Evolutionary conservation across 192 early-diverging fungal species (phyloP), one percentile per base, ranked within the genome.

Genomic region (Cetraspora pellucida): DNA sequence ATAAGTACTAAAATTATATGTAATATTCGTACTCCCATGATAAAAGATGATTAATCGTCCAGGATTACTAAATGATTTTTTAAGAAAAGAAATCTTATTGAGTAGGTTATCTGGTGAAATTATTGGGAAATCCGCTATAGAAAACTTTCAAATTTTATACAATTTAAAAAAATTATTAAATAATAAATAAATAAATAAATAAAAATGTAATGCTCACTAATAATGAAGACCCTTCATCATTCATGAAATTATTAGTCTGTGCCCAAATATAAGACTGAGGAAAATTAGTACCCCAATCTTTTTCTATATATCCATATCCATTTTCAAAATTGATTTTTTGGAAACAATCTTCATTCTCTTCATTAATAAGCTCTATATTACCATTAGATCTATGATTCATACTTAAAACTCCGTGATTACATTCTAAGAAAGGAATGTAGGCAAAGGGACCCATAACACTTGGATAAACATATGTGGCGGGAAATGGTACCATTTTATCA

Each of bases 221-320:
- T 57, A 83, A 46, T 17, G 79, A 77, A 14, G 80, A 81, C 10
- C 85, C 27, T 25, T 30, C 17, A 6, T 61, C 59, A 13, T 64
- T 81, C 6, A 65, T 50, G 74, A 86, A 86, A 23, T 57, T 72
- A 68, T 86, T 81, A 27, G 85, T 72, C 49, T 87, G 85, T 9
- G 79, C 55, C 85, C 85, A 86, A 17, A 87, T 83, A 84, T 84
- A 87, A 8, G 67, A 81, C n/a, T 87, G 74, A 7, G 85, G 85
- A 73, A 86, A 87, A 72, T 87, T 81, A 71, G 79, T 72, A 31
- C 85, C 85, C 79, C 84, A 85, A 77, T 87, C 85, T 59, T 87
- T 87, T 61, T 87, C 85, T 16, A 71, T 85, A 46, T 86, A 87
- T 2, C 85, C 85, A 3, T 76, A 58, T 17, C 85, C 85, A 30